These are phyloP conservation scores for Pogostemon cablin DNA, from an alignment of 257 asterid genomes.

Conservation along the genomic window DNA sequence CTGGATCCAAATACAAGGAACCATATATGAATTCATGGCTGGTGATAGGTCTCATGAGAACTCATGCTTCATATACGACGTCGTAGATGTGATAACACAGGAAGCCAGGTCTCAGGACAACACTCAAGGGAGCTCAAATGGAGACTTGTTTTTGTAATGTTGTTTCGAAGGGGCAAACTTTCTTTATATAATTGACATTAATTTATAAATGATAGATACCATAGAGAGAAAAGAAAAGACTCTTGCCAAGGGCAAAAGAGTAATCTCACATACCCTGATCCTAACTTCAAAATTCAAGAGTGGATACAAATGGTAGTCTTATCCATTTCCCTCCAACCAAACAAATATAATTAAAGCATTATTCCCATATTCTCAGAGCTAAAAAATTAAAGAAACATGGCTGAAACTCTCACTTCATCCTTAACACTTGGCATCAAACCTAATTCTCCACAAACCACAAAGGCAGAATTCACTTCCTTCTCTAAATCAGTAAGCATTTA, in stretches of 20 bases:
- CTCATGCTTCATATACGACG: slow-evolving; percentile 40
- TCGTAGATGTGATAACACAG: slow-evolving; percentile 45
- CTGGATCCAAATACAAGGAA: slow-evolving; percentile 65
- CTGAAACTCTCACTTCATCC: slow-evolving; percentile 54
- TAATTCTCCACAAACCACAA: slow-evolving; percentile 31
- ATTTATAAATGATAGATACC: too few relatives aligned
- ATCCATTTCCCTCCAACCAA: slow-evolving; percentile 43
- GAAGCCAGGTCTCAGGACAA: slow-evolving; percentile 44
- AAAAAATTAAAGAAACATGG: slow-evolving; percentile 38
- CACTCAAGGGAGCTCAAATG: background rate
- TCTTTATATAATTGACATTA: too few relatives aligned
- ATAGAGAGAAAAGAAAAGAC: background rate
- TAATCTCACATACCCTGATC: slow-evolving; percentile 26
- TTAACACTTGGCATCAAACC: slow-evolving; percentile 39
- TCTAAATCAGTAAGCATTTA: slow-evolving; percentile 44
- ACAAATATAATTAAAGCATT: slow-evolving; percentile 11
- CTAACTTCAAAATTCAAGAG: slow-evolving; percentile 40
- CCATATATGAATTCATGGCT: slow-evolving; percentile 48
- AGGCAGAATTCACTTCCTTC: slow-evolving; percentile 32
- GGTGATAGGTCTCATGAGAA: slow-evolving; percentile 55
- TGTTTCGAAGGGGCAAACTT: too few relatives aligned
- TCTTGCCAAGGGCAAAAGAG: slow-evolving; percentile 9
- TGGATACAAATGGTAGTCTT: slow-evolving; percentile 63
- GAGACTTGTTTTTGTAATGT: too few relatives aligned
- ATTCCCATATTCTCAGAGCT: slow-evolving; percentile 1